Evolutionary conservation across 176 grass and related monocot species (phyloP).

Genomic region (Ensete ventricosum): DNA sequence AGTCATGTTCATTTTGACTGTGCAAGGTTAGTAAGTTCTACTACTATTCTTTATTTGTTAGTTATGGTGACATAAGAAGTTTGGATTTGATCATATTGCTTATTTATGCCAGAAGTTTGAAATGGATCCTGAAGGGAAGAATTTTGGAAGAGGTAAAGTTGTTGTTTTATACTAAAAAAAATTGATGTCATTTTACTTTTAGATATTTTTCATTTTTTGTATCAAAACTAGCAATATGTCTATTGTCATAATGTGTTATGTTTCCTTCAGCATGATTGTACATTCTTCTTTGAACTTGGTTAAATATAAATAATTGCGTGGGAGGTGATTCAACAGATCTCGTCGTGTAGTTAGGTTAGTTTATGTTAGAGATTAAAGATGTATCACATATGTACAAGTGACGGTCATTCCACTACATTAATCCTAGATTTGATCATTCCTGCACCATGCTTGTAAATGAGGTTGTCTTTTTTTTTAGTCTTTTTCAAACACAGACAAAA

Average conservation of each 20-base stretch:
- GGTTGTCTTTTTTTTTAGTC: too few species aligned
- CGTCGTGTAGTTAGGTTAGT: background rate
- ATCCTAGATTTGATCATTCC: too few species aligned
- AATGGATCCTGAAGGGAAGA: constrained; percentile 25
- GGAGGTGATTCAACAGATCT: background rate
- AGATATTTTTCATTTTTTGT: background rate
- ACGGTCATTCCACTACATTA: too few species aligned
- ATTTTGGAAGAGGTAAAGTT: constrained; percentile 24
- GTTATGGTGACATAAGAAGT: background rate
- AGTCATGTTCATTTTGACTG: too few species aligned
- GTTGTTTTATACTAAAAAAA: background rate
- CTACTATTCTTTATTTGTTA: too few species aligned
- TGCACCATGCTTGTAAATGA: too few species aligned
- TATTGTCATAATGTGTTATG: background rate
- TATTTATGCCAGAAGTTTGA: background rate
- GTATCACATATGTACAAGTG: too few species aligned
- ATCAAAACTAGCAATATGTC: background rate
- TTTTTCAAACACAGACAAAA: too few species aligned
- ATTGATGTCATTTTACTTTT: background rate
- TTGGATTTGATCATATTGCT: background rate
- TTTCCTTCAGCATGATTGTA: background rate
- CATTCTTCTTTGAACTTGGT: background rate
- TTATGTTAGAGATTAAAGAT: background rate
- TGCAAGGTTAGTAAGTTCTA: too few species aligned
- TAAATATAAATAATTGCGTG: background rate